Percentiles rank a stretch among this genome's conserved stretches.
These are phyloP conservation scores for Thermomucor indicae-seudaticae DNA, from an alignment of 371 early-diverging fungal species.

Conservation along the genomic window DNA sequence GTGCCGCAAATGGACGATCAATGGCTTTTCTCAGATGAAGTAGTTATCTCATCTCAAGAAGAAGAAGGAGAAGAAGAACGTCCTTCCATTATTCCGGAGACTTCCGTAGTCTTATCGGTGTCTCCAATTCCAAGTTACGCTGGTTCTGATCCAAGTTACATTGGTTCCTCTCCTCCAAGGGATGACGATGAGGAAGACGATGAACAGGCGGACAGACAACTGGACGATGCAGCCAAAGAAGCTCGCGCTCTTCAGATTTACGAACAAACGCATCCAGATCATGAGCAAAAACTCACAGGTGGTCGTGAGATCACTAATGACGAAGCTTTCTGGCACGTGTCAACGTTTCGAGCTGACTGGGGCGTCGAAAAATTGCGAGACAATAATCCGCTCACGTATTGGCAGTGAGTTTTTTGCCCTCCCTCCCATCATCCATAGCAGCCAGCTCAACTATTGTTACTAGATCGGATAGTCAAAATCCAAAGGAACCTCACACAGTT, in stretches of 20 bases:
- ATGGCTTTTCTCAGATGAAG: too few relatives aligned
- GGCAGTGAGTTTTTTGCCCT: conserved; percentile 61
- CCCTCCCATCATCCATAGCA: not conserved
- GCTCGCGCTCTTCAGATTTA: conserved; percentile 19
- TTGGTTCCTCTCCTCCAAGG: not conserved
- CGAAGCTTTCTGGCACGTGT: conserved; percentile 66
- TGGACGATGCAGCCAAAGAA: conserved; percentile 22
- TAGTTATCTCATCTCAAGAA: too few relatives aligned
- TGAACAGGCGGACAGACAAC: conserved; percentile 13
- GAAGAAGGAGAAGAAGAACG: not conserved
- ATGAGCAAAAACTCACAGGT: conserved; percentile 21
- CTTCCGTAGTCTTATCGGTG: too few relatives aligned
- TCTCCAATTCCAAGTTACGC: too few relatives aligned
- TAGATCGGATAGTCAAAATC: conserved; percentile 48
- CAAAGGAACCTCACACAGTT: conserved; percentile 37
- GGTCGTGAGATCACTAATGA: conserved; percentile 54
- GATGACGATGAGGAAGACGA: conserved; percentile 11
- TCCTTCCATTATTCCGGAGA: too few relatives aligned
- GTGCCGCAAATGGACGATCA: too few relatives aligned
- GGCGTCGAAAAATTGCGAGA: conserved; percentile 68
- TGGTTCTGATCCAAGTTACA: not conserved
- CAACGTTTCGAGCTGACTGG: conserved; percentile 66
- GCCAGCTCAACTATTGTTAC: conserved; percentile 35
- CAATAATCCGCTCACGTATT: conserved; percentile 69
- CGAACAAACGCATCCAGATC: conserved; percentile 27